Conservation (phyloP, 495 filamentous ascomycete genomes). For the Aspergillus nidulans region DNA sequence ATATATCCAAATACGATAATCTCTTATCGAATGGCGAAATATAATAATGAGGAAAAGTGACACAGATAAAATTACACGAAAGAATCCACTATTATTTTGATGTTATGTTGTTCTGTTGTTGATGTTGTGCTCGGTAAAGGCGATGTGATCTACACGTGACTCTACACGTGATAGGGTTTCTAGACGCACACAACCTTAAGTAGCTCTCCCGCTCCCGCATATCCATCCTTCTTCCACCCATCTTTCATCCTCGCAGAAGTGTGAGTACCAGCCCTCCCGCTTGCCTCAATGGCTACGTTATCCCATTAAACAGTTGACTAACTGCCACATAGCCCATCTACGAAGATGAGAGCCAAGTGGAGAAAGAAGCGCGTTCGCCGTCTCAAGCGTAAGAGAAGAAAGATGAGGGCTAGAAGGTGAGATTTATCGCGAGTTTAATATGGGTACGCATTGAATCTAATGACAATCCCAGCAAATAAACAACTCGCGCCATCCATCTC, state of each 20-base stretch:
- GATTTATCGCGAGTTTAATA: conserved; percentile 20
- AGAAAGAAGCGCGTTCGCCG: conserved; percentile 98
- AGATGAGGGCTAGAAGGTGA: conserved; percentile 92
- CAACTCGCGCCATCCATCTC: conserved; percentile 59
- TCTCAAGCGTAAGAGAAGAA: conserved; percentile 98
- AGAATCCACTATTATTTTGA: not conserved
- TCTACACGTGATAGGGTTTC: conserved; percentile 16
- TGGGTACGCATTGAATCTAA: conserved; percentile 23
- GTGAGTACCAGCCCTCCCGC: conserved; percentile 32
- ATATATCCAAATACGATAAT: not conserved
- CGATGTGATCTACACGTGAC: not conserved
- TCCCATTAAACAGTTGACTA: conserved; percentile 3
- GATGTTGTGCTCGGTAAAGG: conserved; percentile 22
- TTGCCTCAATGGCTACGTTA: conserved; percentile 12
- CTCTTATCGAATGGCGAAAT: not conserved
- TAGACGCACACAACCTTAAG: conserved; percentile 40
- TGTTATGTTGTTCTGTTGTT: conserved; percentile 8
- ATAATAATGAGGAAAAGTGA: not conserved
- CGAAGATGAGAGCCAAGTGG: conserved; percentile 98
- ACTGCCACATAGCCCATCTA: conserved; percentile 31
- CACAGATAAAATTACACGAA: not conserved
- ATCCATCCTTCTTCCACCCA: conserved; percentile 47
- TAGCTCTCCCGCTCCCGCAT: conserved; percentile 27
- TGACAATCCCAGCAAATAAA: conserved; percentile 62
- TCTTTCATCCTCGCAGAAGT: conserved; percentile 52